Evolutionary conservation across 2,329 filamentous ascomycete species (phyloP).

Genomic region (Pseudogymnoascus sp.): DNA sequence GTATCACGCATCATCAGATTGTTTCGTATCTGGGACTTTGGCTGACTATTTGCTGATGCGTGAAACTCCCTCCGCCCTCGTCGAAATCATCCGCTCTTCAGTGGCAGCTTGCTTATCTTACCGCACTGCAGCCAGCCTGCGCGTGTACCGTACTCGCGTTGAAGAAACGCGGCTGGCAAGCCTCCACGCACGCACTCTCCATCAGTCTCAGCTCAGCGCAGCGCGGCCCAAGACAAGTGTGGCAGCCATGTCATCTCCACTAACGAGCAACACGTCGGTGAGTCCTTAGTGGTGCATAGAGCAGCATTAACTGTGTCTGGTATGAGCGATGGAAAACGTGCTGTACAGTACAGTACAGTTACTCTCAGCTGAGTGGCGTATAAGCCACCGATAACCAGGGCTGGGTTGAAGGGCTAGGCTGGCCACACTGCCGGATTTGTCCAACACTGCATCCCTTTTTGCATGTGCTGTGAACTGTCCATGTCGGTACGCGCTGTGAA

Average conservation of each 20-base stretch:
- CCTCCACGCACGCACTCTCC: neutral
- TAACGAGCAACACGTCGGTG: neutral
- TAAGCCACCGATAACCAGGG: neutral
- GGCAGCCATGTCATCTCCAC: constrained; percentile 2
- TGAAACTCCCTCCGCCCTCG: neutral
- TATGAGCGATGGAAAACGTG: neutral
- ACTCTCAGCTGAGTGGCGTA: neutral
- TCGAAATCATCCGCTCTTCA: neutral
- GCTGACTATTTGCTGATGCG: neutral
- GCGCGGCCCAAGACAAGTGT: neutral
- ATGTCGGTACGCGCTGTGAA: neutral
- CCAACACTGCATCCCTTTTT: neutral
- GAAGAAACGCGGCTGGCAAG: neutral
- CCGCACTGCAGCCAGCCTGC: neutral
- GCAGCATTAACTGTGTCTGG: neutral
- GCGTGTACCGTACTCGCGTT: constrained; percentile 6
- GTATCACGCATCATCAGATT: neutral
- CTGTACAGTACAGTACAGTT: neutral
- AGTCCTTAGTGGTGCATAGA: neutral
- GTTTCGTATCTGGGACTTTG: neutral
- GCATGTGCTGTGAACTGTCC: neutral
- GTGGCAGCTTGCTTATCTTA: neutral
- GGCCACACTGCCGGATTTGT: neutral
- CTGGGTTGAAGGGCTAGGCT: neutral
- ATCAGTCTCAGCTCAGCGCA: neutral